Conservation (phyloP, 768 basidiomycete species). For the Cystobasidium tubakii region DNA sequence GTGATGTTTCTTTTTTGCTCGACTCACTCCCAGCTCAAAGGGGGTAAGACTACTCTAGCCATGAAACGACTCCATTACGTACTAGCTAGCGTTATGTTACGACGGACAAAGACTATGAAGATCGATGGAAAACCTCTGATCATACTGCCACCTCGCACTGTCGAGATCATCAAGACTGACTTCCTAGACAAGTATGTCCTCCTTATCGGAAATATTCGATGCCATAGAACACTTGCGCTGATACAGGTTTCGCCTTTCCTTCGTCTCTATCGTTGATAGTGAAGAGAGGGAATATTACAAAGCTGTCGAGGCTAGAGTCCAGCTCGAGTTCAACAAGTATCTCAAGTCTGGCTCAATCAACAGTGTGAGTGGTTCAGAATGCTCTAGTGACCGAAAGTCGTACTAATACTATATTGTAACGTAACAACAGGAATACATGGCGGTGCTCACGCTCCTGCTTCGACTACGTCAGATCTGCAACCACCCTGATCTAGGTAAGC, state of each 20-base stretch:
- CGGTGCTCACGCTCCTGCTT: slow-evolving; percentile 49
- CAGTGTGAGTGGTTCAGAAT: slow-evolving; percentile 64
- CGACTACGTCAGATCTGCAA: slow-evolving; percentile 78
- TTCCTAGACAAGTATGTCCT: slow-evolving; percentile 59
- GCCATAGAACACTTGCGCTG: too few relatives aligned
- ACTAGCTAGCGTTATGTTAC: slow-evolving; percentile 77
- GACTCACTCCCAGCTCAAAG: slow-evolving; percentile 12
- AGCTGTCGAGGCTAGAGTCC: slow-evolving; percentile 59
- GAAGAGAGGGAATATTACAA: slow-evolving; percentile 75
- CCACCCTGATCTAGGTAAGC: slow-evolving; percentile 37
- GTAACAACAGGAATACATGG: slow-evolving; percentile 50
- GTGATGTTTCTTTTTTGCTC: neutral
- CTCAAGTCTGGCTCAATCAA: slow-evolving; percentile 56
- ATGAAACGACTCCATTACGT: slow-evolving; percentile 71
- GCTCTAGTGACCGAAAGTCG: too few relatives aligned
- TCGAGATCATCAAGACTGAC: slow-evolving; percentile 66
- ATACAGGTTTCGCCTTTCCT: too few relatives aligned
- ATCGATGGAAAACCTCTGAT: slow-evolving; percentile 68
- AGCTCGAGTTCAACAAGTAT: slow-evolving; percentile 60
- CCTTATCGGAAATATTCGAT: too few relatives aligned
- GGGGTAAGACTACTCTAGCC: slow-evolving; percentile 53
- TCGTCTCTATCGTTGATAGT: slow-evolving; percentile 17
- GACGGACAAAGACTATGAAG: slow-evolving; percentile 70
- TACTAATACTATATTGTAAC: neutral
- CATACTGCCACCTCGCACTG: slow-evolving; percentile 66